These are phyloP conservation scores for Lepidium sativum DNA, from an alignment of 345 rosid species.

Conservation along the genomic window DNA sequence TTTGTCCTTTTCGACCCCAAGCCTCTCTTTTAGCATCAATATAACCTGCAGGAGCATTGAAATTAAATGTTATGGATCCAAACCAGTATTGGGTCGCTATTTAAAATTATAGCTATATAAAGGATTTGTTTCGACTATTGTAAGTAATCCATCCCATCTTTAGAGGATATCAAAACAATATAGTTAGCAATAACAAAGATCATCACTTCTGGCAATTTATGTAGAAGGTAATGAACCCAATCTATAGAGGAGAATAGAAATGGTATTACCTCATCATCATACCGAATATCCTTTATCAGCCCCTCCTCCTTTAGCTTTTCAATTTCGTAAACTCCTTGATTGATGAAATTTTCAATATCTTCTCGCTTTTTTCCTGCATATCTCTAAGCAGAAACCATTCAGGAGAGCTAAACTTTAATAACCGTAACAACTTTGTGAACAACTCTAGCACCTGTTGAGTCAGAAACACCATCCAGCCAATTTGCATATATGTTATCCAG, in stretches of 20 bases:
- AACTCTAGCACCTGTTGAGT: constrained; percentile 52
- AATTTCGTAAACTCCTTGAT: constrained; percentile 79
- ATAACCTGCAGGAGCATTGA: constrained; percentile 49
- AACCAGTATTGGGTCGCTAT: neutral
- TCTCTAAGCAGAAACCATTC: constrained; percentile 24
- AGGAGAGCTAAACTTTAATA: constrained; percentile 12
- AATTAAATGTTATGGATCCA: constrained; percentile 1
- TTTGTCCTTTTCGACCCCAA: constrained; percentile 65
- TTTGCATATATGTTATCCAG: constrained; percentile 88
- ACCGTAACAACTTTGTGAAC: constrained; percentile 13
- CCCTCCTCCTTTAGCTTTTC: constrained; percentile 89
- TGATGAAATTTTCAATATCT: constrained; percentile 72
- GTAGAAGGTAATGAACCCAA: neutral
- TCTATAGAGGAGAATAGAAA: neutral
- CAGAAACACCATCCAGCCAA: constrained; percentile 84
- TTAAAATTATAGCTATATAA: neutral
- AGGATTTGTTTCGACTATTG: neutral
- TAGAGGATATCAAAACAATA: constrained; percentile 1
- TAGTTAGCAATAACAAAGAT: neutral
- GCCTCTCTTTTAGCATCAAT: constrained; percentile 73
- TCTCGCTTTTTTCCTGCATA: constrained; percentile 71
- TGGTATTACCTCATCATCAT: constrained; percentile 84
- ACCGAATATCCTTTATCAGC: constrained; percentile 59
- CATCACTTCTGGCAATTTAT: neutral
- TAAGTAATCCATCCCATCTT: neutral